These are phyloP conservation scores for Saccharum officinarum DNA, from an alignment of 176 grass and related monocot genomes.

Conservation along the genomic window DNA sequence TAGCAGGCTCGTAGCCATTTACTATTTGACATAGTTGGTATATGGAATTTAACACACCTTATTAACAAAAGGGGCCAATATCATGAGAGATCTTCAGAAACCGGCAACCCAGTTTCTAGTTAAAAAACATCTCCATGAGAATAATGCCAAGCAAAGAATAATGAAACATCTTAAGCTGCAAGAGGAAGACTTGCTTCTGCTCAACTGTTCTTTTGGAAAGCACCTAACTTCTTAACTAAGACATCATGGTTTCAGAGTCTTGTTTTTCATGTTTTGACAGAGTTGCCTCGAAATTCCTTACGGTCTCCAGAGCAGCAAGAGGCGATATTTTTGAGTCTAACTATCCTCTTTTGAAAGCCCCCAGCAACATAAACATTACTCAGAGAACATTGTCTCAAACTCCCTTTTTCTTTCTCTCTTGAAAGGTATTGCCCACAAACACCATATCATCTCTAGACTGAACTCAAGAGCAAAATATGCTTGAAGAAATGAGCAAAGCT, in stretches of 20 bases:
- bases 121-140: not conserved
- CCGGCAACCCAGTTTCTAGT: not conserved
- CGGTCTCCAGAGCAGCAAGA: too few species aligned
- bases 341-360: conserved; percentile 19
- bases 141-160: conserved; percentile 22
- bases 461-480: conserved; percentile 42
- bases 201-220: conserved; percentile 32
- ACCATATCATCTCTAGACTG: conserved; percentile 18
- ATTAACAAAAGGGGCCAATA: too few species aligned
- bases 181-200: conserved; percentile 14
- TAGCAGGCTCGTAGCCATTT: too few species aligned
- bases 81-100: too few species aligned
- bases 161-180: too few species aligned
- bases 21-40: too few species aligned
- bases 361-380: not conserved
- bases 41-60: too few species aligned
- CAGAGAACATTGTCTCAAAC: not conserved
- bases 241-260: too few species aligned
- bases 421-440: not conserved
- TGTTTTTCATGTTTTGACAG: too few species aligned
- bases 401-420: not conserved
- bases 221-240: conserved; percentile 6
- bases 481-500: conserved; percentile 1
- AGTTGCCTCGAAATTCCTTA: too few species aligned
- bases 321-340: not conserved